These are phyloP conservation scores for Chaetomiaceae sp. DNA, from an alignment of 2,329 filamentous ascomycete species.

Conservation along the genomic window DNA sequence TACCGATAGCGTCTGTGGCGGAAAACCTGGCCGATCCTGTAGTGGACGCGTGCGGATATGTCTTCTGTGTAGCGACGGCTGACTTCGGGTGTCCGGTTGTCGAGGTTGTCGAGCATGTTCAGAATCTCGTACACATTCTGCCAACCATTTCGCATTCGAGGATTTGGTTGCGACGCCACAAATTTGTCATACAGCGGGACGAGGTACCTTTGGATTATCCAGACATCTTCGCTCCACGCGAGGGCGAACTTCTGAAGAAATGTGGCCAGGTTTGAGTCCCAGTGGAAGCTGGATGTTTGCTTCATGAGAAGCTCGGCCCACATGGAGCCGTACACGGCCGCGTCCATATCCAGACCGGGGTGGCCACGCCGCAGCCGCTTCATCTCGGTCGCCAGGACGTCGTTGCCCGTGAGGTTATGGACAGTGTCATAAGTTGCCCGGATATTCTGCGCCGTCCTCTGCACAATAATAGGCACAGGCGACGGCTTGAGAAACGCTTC, in stretches of 20 bases:
- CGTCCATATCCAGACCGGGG: constrained; percentile 50
- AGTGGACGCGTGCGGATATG: constrained; percentile 47
- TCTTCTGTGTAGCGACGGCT: constrained; percentile 34
- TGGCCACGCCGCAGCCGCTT: constrained; percentile 44
- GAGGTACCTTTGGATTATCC: constrained; percentile 65
- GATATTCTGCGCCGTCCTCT: constrained; percentile 78
- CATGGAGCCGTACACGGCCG: constrained; percentile 65
- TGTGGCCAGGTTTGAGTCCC: constrained; percentile 59
- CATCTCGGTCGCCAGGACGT: constrained; percentile 37
- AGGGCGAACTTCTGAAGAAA: constrained; percentile 61
- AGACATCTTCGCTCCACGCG: constrained; percentile 66
- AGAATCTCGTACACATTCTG: constrained; percentile 37
- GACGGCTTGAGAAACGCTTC: constrained; percentile 60
- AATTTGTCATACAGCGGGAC: constrained; percentile 56
- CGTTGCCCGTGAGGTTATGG: constrained; percentile 41
- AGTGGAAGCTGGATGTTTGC: constrained; percentile 44
- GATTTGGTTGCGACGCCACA: constrained; percentile 27
- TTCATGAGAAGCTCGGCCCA: constrained; percentile 65
- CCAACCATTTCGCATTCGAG: constrained; percentile 31
- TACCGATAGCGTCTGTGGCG: constrained; percentile 76
- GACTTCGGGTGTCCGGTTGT: constrained; percentile 38
- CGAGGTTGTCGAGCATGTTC: constrained; percentile 41
- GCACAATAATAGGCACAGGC: constrained; percentile 61
- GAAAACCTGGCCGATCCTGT: constrained; percentile 78
- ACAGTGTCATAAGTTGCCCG: constrained; percentile 54